These are phyloP conservation scores for Metschnikowia picachoensis DNA, from an alignment of 805 yeast species.

Conservation along the genomic window DNA sequence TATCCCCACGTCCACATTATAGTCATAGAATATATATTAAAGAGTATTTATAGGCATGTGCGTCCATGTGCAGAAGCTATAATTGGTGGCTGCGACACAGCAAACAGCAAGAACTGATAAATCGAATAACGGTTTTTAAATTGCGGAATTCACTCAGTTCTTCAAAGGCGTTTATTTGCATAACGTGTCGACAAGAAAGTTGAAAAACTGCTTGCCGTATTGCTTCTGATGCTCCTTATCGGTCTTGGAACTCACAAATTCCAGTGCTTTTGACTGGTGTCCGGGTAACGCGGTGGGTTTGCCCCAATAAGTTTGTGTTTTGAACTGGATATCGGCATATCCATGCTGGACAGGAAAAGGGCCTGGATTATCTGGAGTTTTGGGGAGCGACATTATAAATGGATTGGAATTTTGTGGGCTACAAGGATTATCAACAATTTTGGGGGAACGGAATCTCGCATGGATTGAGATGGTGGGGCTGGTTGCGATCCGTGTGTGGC, in stretches of 20 bases:
- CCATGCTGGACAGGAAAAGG: constrained; percentile 30
- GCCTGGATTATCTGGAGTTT: constrained; percentile 27
- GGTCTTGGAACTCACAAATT: constrained; percentile 26
- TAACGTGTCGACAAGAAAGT: constrained; percentile 20
- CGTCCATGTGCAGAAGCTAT: too few species aligned
- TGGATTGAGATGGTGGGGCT: background rate
- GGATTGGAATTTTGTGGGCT: too few species aligned
- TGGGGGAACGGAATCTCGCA: too few species aligned
- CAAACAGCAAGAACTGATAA: too few species aligned
- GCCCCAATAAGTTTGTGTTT: constrained; percentile 30
- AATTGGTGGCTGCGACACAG: too few species aligned
- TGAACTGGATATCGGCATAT: constrained; percentile 25
- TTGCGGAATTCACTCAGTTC: too few species aligned
- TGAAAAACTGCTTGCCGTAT: constrained; percentile 24
- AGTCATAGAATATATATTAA: background rate
- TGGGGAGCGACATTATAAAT: constrained; percentile 23
- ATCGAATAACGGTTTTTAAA: too few species aligned
- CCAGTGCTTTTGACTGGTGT: constrained; percentile 24
- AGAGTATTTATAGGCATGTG: background rate
- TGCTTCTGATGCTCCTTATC: constrained; percentile 33
- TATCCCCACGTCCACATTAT: constrained; percentile 1
- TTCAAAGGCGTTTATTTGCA: constrained; percentile 14
- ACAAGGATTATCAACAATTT: too few species aligned
- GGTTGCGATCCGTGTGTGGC: constrained; percentile 7
- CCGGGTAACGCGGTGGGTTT: constrained; percentile 32